Base-by-base conservation (phyloP, 768 basidiomycete species). In the Pulveroboletus ravenelii region DNA sequence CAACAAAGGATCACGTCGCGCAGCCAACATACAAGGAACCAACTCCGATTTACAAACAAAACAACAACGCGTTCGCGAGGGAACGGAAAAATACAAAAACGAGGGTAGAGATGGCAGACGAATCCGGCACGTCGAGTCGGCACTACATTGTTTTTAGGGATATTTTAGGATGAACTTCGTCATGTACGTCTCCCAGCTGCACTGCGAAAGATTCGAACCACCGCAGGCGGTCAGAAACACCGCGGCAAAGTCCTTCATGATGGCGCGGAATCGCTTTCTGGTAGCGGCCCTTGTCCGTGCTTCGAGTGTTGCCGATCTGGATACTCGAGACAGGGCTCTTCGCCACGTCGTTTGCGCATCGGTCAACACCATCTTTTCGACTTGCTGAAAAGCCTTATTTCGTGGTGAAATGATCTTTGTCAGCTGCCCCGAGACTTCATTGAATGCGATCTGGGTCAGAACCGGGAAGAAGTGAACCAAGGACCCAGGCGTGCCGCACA, bases 401-500 rank as follows among this genome's bases (percentile, higher is more conserved):
- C 67, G 63, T 8, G 77, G 72, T 2, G 62, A 62, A 0, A 70
- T 58, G 45, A 77, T 51, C 5, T 62, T 58, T 35, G 63, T 48
- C 29, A 82, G 57, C 34, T 73, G 50, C 17, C 57, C 49, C 31
- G 50, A 57, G 18, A 75, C 77, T 42, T 73, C 51, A 45, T 78
- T 69, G 66, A 71, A 82, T 12, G 74, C 79, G 62, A 84, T 78
- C 43, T 58, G 65, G 31, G 67, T 60, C 17, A 89, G 71, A 27
- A 57, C 72, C 8, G 70, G 44, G 66, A 75, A 89, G 69, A 80
- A 85, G 67, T 88, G 85, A 10, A 85, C 77, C 56, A 90, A 67
- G 3, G 87, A 89, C 10, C 87, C 87, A n/a, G 88, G 85, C 6
- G 87, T 89, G 60, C 88, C 87, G 55, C 87, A 89, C 30, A 88